Evolutionary conservation across 306 rosid genomes (phyloP).

Genomic region (Glycine tomentella): DNA sequence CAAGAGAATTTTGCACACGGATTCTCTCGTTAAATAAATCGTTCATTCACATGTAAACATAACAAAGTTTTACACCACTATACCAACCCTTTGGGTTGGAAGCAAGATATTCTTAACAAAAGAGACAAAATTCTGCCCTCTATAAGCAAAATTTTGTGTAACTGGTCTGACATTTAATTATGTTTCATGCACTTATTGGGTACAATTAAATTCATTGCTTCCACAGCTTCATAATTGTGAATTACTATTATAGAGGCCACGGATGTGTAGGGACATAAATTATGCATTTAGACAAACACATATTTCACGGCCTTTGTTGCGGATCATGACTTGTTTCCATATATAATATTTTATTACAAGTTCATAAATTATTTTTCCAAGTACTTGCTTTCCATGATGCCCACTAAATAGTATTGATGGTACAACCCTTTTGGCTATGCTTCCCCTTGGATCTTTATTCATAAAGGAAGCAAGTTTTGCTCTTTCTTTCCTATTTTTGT

Average conservation of each 20-base stretch:
- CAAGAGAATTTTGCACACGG: no score
- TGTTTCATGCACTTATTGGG: conserved; percentile 9
- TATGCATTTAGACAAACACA: conserved; percentile 30
- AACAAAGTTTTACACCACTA: no score
- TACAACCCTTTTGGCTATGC: neutral
- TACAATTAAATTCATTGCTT: conserved; percentile 33
- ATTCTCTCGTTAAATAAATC: no score
- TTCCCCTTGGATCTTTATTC: neutral
- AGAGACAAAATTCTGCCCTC: conserved; percentile 30
- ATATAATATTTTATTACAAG: conserved; percentile 26
- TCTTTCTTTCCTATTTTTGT: conserved; percentile 13
- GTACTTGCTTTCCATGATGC: conserved; percentile 44
- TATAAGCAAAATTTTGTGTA: neutral
- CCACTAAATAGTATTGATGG: neutral
- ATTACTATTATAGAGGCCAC: conserved; percentile 14
- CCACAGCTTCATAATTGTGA: conserved; percentile 19
- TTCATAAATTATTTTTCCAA: conserved; percentile 20
- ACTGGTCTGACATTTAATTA: conserved; percentile 3
- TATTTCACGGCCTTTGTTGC: conserved; percentile 35
- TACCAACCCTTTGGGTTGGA: neutral
- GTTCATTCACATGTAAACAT: no score
- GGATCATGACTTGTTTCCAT: conserved; percentile 37
- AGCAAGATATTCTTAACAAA: conserved; percentile 28
- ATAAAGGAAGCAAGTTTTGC: neutral
- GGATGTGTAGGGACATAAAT: conserved; percentile 11